Evolutionary conservation across 257 asterid species (phyloP), one percentile per base, ranked within the genome.

Genomic region (Penstemon davidsonii): DNA sequence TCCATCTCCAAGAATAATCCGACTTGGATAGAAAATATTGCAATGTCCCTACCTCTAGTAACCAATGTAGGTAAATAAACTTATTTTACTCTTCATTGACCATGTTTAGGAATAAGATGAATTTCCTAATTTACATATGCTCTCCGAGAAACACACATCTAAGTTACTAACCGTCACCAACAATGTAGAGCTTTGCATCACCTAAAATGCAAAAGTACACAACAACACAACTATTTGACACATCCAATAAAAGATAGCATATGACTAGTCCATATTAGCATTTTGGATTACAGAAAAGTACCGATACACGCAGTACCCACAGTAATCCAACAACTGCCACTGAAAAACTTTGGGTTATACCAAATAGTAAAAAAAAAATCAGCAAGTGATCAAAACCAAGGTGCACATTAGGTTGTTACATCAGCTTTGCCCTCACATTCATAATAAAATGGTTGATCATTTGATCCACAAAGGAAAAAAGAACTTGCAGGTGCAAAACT

Each of bases 321-420:
- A 2, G 8, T 50, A 56, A 64, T 46, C 39, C 53, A 51, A 67
- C 62, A 62, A 53, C 50, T 60, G 39, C 44, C 66, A 25, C 64
- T 41, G 55, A 25, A 25, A 15, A 25, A 25, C 33, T 25, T 25
- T 25, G 33, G 33, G 33, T 25, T 25, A 1, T 25, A 25, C 33
- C 33, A 25, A 2, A 25, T 25, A 1, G 33, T 2, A 25, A 25
- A 25, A 25, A 2, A 25, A 25, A 25, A 25, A 25, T 25, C 33
- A 25, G 33, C 33, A 25, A 25, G 33, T 25, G 33, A 25, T 25
- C 33, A 25, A 25, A 25, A 25, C 2, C 2, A 1, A 1, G 33
- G 33, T 25, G 33, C 33, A 25, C 2, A 25, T 25, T 25, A 25
- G 2, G 33, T 25, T 25, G 33, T 25, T 25, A 25, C 33, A 25